A percentile compares a stretch with the other conserved stretches of the same genome.
These are phyloP conservation scores for Beta lomatogona DNA, from an alignment of 179 eudicot genomes.

Conservation along the genomic window DNA sequence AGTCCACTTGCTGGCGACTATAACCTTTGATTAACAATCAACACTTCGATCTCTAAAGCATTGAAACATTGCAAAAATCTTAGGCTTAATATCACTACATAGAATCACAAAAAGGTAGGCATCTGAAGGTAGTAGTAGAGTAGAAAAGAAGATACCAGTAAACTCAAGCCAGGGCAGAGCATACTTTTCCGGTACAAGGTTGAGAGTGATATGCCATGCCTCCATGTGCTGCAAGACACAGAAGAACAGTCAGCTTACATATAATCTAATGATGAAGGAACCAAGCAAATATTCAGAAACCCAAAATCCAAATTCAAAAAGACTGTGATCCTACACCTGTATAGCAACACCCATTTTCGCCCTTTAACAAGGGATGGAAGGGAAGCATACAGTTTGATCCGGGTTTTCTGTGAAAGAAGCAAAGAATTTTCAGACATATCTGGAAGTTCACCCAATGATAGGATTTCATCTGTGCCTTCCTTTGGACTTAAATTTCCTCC, in stretches of 20 bases:
- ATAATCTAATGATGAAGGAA: background rate
- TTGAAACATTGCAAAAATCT: background rate
- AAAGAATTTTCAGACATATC: constrained; percentile 73
- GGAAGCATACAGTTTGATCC: constrained; percentile 58
- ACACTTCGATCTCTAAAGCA: background rate
- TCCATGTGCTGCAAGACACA: constrained; percentile 75
- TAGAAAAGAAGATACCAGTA: constrained; percentile 61
- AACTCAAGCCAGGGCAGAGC: constrained; percentile 74
- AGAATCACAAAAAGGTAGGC: background rate
- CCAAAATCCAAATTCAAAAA: background rate
- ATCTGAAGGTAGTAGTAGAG: background rate
- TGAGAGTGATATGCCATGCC: constrained; percentile 90
- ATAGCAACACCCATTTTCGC: constrained; percentile 82
- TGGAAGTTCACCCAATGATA: constrained; percentile 52
- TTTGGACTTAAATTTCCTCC: constrained; percentile 39
- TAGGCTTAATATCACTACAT: background rate
- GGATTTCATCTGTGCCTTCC: constrained; percentile 39
- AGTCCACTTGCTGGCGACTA: too few species aligned
- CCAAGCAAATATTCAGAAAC: background rate
- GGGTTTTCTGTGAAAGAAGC: constrained; percentile 69
- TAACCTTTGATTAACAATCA: background rate
- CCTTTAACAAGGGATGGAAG: constrained; percentile 77
- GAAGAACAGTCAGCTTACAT: constrained; percentile 13
- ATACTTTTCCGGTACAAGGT: constrained; percentile 87
- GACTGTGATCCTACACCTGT: constrained; percentile 56